A percentile compares a stretch with the other conserved stretches of the same genome.
Evolutionary conservation across 768 basidiomycete species (phyloP).

Genomic region (Amanita exitialis): DNA sequence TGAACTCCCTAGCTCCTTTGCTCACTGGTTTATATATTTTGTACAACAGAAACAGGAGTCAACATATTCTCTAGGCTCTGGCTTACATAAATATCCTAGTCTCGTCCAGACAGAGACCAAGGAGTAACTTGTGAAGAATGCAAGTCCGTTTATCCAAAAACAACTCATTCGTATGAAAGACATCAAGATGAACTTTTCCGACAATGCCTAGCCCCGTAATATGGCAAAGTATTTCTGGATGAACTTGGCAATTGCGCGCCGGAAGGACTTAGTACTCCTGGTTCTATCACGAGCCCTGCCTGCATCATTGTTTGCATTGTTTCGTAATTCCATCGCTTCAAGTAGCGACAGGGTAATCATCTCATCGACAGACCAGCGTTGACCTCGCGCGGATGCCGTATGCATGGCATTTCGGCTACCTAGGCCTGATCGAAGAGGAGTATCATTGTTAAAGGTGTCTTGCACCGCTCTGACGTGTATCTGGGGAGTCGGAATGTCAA

Average conservation of each 20-base stretch:
- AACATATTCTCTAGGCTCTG: too few species aligned
- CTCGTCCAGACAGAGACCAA: background rate
- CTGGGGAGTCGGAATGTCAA: background rate
- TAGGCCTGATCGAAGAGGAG: background rate
- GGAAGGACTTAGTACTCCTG: background rate
- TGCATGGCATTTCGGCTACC: background rate
- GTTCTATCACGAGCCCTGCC: background rate
- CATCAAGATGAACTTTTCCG: background rate
- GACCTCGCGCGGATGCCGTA: background rate
- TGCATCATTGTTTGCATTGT: background rate
- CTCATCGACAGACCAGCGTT: slow-evolving; percentile 11
- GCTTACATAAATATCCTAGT: background rate
- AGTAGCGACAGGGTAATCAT: slow-evolving; percentile 19
- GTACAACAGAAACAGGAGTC: too few species aligned
- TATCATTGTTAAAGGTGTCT: background rate
- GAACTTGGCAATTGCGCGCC: background rate
- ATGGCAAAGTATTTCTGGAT: background rate
- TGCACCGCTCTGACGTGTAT: background rate
- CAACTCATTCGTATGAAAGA: background rate
- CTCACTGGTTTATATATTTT: background rate
- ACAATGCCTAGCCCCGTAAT: background rate
- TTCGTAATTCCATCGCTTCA: slow-evolving; percentile 20
- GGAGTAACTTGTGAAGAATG: too few species aligned
- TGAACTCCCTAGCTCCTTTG: background rate
- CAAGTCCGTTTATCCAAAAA: background rate